phyloP scores from a whole-genome alignment of 1,139 yeast genomes.

The Taphrina pruni region DNA sequence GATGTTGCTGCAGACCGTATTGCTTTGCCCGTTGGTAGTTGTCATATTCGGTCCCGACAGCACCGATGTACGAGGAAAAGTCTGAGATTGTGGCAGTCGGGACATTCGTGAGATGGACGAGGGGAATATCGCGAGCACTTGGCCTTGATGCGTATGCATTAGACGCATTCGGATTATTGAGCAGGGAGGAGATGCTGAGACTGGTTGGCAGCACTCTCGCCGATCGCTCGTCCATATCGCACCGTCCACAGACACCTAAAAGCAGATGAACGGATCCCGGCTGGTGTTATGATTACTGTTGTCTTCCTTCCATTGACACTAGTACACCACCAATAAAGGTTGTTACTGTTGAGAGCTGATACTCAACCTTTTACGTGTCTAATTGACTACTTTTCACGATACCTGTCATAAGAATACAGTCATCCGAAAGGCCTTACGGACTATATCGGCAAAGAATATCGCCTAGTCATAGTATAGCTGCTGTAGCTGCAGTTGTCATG shows the following conservation, averaged over 20 bases:
- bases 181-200: constrained; percentile 33
- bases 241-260: not conserved
- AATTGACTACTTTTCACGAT: too few relatives aligned
- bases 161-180: constrained; percentile 33
- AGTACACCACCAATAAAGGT: too few relatives aligned
- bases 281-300: too few relatives aligned
- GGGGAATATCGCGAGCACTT: constrained; percentile 82
- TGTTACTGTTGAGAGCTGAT: too few relatives aligned
- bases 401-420: too few relatives aligned
- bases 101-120: constrained; percentile 69
- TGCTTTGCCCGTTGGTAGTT: constrained; percentile 43
- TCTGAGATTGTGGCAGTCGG: constrained; percentile 60
- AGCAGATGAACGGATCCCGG: not conserved
- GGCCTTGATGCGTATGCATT: constrained; percentile 55
- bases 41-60: constrained; percentile 62
- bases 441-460: too few relatives aligned
- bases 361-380: too few relatives aligned
- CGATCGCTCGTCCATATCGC: constrained; percentile 5
- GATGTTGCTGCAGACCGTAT: constrained; percentile 32
- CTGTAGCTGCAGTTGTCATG: too few relatives aligned
- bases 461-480: too few relatives aligned
- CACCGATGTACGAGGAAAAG: constrained; percentile 58
- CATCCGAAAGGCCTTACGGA: too few relatives aligned
- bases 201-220: constrained; percentile 30
- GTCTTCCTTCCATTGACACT: too few relatives aligned